Evolutionary conservation across 371 early-diverging fungal genomes (phyloP), one percentile per base, ranked within the genome.

Genomic region (Capillidium rhysosporum): DNA sequence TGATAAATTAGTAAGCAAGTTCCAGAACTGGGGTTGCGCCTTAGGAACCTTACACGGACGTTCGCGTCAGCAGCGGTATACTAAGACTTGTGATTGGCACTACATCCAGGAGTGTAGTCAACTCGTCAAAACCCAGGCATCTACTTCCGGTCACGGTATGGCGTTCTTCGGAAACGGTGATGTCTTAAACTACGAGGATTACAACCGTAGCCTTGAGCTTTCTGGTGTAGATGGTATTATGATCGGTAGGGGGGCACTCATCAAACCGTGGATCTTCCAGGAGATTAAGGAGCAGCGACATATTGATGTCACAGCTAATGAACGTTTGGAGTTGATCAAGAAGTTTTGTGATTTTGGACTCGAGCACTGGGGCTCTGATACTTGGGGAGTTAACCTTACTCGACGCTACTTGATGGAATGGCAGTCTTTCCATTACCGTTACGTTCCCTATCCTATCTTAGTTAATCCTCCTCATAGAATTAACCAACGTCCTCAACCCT

Each of bases 231-330:
- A 85, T 61, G 95, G 94, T 16, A 67, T 88, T 23, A 91, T 97
- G 93, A 80, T 97, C 54, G 95, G 86, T 1, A 69, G 78, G 9
- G 67, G 67, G 10, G 69, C 65, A 1, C 29, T 69, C 41, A 87
- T 94, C 63, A 97, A 97, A 72, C 98, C 98, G 7, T 97, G 98
- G 98, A 67, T 97, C 2, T 90, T 90, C 66, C 73, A 79, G n/a
- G 97, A 96, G 64, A 92, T 96, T 61, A 80, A 85, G 57, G 76
- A 80, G 23, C 76, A 82, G 49, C 69, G 79, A 20, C 76, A 87
- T 48, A 89, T 82, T 81, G 98, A 97, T 63, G 93, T 94, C 49
- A 83, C 87, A 23, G 73, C 91, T 0, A 60, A 69, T 2, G 95
- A 97, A 68, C 81, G 98, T 25, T 71, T 97, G 51, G 94, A 91